A percentile compares a stretch with the other conserved stretches of the same genome.
These are phyloP conservation scores for Neobulgaria alba DNA, from an alignment of 2,329 filamentous ascomycete genomes.

Conservation along the genomic window DNA sequence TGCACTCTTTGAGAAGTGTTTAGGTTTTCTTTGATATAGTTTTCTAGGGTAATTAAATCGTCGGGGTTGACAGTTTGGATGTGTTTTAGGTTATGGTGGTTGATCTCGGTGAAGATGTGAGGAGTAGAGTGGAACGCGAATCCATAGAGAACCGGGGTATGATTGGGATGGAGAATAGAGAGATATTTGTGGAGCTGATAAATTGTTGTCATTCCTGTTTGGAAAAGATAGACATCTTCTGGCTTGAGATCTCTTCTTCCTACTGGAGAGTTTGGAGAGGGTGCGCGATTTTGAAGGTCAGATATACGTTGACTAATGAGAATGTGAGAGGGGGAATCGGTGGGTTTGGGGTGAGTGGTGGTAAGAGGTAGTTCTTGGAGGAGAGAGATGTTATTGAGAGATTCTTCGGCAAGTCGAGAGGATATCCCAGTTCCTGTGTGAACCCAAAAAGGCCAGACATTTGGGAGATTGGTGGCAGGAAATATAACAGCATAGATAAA, in stretches of 20 bases:
- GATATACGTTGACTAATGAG: conserved; percentile 34
- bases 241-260: too few relatives aligned
- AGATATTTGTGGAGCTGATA: conserved; percentile 36
- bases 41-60: conserved; percentile 37
- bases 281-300: conserved; percentile 34
- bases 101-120: conserved; percentile 38
- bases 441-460: conserved; percentile 37
- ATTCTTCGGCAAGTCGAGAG: conserved; percentile 36
- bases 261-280: conserved; percentile 15
- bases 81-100: conserved; percentile 35
- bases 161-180: conserved; percentile 27
- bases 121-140: conserved; percentile 44
- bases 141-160: conserved; percentile 39
- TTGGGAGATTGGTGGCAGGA: conserved; percentile 30
- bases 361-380: conserved; percentile 27
- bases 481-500: conserved; percentile 38
- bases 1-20: conserved; percentile 32
- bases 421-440: conserved; percentile 39
- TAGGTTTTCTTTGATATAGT: conserved; percentile 32
- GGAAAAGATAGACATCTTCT: conserved; percentile 44
- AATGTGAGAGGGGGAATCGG: conserved; percentile 30
- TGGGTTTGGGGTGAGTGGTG: conserved; percentile 30
- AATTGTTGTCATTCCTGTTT: conserved; percentile 46
- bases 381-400: conserved; percentile 32
- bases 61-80: conserved; percentile 36